A percentile compares a stretch with the other conserved stretches of the same genome.
phyloP scores from a whole-genome alignment of 306 rosid genomes.

The Geum urbanum region DNA sequence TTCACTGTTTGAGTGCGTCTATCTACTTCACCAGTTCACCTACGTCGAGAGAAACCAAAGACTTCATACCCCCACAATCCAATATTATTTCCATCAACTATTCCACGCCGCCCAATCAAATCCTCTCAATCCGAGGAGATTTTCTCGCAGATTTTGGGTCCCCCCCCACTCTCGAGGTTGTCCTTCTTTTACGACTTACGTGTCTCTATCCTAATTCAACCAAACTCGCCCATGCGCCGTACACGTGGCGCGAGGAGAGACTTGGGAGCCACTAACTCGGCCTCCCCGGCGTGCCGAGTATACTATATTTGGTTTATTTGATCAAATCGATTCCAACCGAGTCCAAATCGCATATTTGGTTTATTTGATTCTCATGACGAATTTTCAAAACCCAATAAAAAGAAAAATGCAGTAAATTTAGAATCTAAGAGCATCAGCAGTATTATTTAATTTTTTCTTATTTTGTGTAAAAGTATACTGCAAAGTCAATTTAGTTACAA shows the following conservation, averaged over 20 bases:
- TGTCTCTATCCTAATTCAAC: neutral
- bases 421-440: no score
- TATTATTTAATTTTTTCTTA: no score
- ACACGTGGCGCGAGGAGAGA: constrained; percentile 20
- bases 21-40: neutral
- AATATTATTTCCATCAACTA: neutral
- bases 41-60: constrained; percentile 4
- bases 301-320: no score
- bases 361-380: no score
- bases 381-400: no score
- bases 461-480: no score
- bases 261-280: neutral
- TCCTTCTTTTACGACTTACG: neutral
- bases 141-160: constrained; percentile 20
- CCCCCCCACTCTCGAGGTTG: constrained; percentile 1
- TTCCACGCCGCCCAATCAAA: neutral
- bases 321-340: no score
- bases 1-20: constrained; percentile 23
- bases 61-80: constrained; percentile 8
- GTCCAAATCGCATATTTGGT: no score
- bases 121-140: constrained; percentile 10
- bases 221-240: neutral
- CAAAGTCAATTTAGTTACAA: no score
- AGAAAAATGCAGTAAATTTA: no score
- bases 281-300: neutral